A percentile compares a stretch with the other conserved stretches of the same genome.
These are phyloP conservation scores for Arctium minus DNA, from an alignment of 129 eudicot species.

Conservation along the genomic window DNA sequence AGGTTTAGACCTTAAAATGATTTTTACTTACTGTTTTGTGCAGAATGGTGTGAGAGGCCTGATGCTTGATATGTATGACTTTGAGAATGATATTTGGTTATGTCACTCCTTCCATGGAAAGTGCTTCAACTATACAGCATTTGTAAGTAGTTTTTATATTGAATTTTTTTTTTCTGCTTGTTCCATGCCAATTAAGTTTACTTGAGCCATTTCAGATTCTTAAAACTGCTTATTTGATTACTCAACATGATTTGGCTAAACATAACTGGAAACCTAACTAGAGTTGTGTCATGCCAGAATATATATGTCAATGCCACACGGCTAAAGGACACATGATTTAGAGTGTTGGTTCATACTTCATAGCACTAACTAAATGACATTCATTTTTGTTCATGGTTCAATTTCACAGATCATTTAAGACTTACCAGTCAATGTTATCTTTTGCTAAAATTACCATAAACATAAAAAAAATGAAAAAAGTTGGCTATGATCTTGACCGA, in stretches of 20 bases:
- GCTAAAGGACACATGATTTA: not conserved
- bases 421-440: not conserved
- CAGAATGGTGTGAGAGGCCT: conserved; percentile 84
- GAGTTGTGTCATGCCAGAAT: not conserved
- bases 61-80: conserved; percentile 92
- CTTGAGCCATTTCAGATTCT: not conserved
- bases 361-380: not conserved
- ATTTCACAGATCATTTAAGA: not conserved
- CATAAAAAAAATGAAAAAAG: not conserved
- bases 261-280: not conserved
- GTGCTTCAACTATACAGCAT: conserved; percentile 70
- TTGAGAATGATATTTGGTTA: conserved; percentile 65
- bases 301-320: not conserved
- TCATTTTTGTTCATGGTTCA: not conserved
- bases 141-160: conserved; percentile 46
- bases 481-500: not conserved
- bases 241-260: not conserved
- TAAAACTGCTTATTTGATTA: not conserved
- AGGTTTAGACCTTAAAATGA: conserved; percentile 1
- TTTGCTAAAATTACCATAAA: not conserved
- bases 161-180: not conserved
- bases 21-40: conserved; percentile 15
- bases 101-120: conserved; percentile 69
- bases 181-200: not conserved
- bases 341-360: not conserved